Evolutionary conservation across 768 basidiomycete species (phyloP).

Genomic region (Pleurotus citrinopileatus): DNA sequence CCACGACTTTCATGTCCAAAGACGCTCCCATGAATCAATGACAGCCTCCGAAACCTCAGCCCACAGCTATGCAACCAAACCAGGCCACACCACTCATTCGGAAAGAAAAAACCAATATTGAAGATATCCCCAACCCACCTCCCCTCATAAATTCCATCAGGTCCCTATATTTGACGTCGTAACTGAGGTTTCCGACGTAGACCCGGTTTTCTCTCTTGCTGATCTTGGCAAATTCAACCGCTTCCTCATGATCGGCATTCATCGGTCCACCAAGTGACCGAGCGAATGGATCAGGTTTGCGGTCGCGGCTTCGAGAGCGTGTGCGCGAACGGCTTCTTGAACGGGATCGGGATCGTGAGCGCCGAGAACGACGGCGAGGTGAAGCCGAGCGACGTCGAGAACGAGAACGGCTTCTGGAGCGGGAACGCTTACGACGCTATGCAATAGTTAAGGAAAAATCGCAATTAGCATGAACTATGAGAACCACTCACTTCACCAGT

Average conservation of each 20-base stretch:
- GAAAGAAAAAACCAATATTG: slow-evolving; percentile 42
- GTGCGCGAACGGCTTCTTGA: slow-evolving; percentile 60
- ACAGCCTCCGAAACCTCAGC: slow-evolving; percentile 15
- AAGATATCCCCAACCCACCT: slow-evolving; percentile 92
- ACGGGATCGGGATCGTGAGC: slow-evolving; percentile 42
- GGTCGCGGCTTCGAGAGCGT: slow-evolving; percentile 67
- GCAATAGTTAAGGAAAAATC: slow-evolving; percentile 7
- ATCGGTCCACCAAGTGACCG: slow-evolving; percentile 86
- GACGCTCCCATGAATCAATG: slow-evolving; percentile 2
- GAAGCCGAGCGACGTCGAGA: slow-evolving; percentile 69
- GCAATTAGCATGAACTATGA: not conserved
- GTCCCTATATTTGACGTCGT: slow-evolving; percentile 98
- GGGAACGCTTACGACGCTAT: slow-evolving; percentile 69
- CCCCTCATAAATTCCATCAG: slow-evolving; percentile 99
- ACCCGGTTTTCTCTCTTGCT: slow-evolving; percentile 98
- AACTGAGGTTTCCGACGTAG: slow-evolving; percentile 98
- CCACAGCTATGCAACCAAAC: slow-evolving; percentile 16
- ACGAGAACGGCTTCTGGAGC: slow-evolving; percentile 64
- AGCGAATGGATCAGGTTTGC: slow-evolving; percentile 65
- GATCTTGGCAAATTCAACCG: slow-evolving; percentile 90
- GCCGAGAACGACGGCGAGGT: slow-evolving; percentile 57
- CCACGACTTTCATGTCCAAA: slow-evolving; percentile 15
- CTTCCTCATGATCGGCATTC: slow-evolving; percentile 91
- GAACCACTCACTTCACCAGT: slow-evolving; percentile 59
- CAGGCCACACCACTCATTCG: slow-evolving; percentile 29